These are phyloP conservation scores for Zygoascus ofunaensis DNA, from an alignment of 805 yeast genomes.

Conservation along the genomic window DNA sequence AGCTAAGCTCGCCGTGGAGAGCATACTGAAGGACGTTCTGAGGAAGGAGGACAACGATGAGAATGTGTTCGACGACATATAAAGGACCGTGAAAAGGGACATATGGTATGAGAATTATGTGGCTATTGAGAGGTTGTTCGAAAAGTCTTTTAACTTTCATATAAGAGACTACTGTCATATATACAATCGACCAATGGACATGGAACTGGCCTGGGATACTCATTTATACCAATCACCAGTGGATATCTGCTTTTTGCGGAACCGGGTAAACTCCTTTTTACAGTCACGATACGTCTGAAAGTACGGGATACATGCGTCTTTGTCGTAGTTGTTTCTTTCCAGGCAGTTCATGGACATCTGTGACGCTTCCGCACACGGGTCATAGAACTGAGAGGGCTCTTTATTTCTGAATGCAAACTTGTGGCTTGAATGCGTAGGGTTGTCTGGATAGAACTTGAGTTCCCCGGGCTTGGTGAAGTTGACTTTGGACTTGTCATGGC, in stretches of 20 bases:
- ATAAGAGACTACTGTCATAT: too few species aligned
- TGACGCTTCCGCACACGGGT: constrained; percentile 87
- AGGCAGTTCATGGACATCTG: constrained; percentile 80
- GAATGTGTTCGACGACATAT: constrained; percentile 5
- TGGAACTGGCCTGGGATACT: too few species aligned
- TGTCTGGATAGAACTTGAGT: constrained; percentile 74
- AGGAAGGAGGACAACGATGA: constrained; percentile 16
- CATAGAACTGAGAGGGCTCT: constrained; percentile 76
- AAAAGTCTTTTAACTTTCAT: too few species aligned
- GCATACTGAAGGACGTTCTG: constrained; percentile 17
- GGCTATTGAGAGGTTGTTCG: too few species aligned
- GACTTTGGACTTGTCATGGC: constrained; percentile 28
- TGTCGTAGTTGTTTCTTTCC: constrained; percentile 66
- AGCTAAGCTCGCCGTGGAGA: constrained; percentile 17
- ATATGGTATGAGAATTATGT: too few species aligned
- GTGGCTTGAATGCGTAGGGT: constrained; percentile 65
- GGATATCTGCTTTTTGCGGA: constrained; percentile 9
- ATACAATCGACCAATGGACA: too few species aligned
- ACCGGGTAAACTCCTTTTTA: constrained; percentile 55
- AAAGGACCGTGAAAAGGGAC: too few species aligned
- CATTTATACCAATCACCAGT: constrained; percentile 1
- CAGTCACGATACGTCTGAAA: constrained; percentile 93
- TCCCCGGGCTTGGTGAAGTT: constrained; percentile 53
- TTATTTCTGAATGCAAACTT: constrained; percentile 61
- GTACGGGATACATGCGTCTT: constrained; percentile 62